These are phyloP conservation scores for Geranomyces michiganensis DNA, from an alignment of 192 early-diverging fungal species.

Conservation along the genomic window DNA sequence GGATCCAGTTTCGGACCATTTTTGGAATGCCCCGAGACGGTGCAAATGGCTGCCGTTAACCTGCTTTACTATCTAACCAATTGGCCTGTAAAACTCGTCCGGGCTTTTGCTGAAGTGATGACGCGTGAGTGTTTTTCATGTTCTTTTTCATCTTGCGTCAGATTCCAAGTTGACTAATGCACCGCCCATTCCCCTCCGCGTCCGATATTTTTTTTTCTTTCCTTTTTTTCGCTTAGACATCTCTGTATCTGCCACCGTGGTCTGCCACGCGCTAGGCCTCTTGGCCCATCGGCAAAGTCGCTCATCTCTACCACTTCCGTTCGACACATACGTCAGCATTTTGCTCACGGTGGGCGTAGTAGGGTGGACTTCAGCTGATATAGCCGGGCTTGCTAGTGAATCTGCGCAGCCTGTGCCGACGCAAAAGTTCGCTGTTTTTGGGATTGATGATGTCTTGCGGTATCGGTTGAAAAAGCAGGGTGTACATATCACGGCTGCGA, in stretches of 20 bases:
- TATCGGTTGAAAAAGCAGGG: neutral
- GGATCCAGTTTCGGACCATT: conserved; percentile 34
- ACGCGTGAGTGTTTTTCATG: conserved; percentile 6
- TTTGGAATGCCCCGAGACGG: conserved; percentile 7
- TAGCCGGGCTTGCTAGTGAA: neutral
- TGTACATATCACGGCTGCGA: neutral
- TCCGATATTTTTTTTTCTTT: no score
- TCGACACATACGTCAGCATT: conserved; percentile 20
- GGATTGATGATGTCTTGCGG: conserved; percentile 1
- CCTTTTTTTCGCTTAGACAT: neutral
- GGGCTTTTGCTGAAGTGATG: conserved; percentile 22
- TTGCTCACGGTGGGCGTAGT: conserved; percentile 34
- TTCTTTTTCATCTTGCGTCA: neutral
- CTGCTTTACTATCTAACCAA: conserved; percentile 21
- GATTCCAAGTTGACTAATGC: neutral
- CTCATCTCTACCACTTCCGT: neutral
- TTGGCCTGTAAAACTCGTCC: conserved; percentile 30
- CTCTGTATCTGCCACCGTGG: neutral
- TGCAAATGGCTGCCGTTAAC: conserved; percentile 8
- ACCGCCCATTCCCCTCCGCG: no score
- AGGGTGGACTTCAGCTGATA: conserved; percentile 19
- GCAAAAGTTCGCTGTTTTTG: neutral
- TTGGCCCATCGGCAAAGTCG: conserved; percentile 22
- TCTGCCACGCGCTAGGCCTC: conserved; percentile 15
- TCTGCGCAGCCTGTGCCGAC: neutral